Evolutionary conservation across 2,329 filamentous ascomycete genomes (phyloP).

Genomic region (Fusarium clavum): DNA sequence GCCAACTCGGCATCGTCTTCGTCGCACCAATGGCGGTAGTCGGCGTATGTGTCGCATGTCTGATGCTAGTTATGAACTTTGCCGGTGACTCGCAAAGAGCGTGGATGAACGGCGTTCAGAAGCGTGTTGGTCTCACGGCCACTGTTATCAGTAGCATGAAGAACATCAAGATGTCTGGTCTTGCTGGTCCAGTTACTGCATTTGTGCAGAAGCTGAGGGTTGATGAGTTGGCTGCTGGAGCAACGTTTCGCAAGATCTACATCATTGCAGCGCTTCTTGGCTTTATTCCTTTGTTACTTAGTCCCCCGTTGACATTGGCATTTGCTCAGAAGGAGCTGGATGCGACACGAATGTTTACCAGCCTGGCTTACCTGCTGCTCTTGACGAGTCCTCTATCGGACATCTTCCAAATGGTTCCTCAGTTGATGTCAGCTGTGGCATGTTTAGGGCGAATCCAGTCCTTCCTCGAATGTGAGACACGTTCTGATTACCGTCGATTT

Average conservation of each 20-base stretch:
- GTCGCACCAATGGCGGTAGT: constrained; percentile 60
- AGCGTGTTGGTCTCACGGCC: constrained; percentile 48
- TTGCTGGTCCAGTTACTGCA: constrained; percentile 44
- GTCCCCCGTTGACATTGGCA: constrained; percentile 50
- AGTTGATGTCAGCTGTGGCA: constrained; percentile 9
- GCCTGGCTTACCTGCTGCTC: constrained; percentile 18
- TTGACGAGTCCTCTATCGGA: constrained; percentile 10
- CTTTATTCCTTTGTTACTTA: constrained; percentile 52
- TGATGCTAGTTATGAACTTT: constrained; percentile 29
- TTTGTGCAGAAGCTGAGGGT: constrained; percentile 47
- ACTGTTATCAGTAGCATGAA: constrained; percentile 50
- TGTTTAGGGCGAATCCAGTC: constrained; percentile 6
- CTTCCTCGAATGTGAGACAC: constrained; percentile 1
- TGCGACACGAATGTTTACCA: constrained; percentile 49
- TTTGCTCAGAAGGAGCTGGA: constrained; percentile 43
- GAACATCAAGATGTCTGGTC: constrained; percentile 48
- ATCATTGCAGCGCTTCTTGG: constrained; percentile 45
- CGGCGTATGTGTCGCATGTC: constrained; percentile 39
- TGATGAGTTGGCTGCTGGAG: constrained; percentile 46
- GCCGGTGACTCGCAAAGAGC: constrained; percentile 43
- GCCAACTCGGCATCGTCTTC: constrained; percentile 60
- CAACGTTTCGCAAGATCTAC: constrained; percentile 42
- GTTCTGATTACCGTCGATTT: constrained; percentile 5
- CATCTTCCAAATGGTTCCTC: constrained; percentile 2
- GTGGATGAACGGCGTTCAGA: constrained; percentile 54